Base-by-base conservation (phyloP, 306 rosid species). In the Cicer arietinum region DNA sequence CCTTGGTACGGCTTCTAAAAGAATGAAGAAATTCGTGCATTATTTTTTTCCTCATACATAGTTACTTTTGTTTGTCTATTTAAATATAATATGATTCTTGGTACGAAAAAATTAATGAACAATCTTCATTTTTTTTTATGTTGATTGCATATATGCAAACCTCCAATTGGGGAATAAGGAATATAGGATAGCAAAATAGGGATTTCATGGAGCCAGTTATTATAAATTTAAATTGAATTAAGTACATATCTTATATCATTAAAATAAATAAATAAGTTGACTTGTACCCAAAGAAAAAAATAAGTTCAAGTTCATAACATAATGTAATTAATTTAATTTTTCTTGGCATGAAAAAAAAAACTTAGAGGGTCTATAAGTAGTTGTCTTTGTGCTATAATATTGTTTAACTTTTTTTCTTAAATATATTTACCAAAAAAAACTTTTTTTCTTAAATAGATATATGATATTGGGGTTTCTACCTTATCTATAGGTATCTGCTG, bases 401-500 rank as follows among this genome's bases (percentile, higher is more conserved):
- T 78, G 42, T 5, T 5, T 7, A 46, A 47, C 37, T 22, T 68
- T 50, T 43, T 51, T 39, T 57, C 22, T 51, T 14, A 51, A 51
- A 51, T 51, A 51, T 25, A 25, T 25, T 25, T 25, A 25, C 3
- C 35, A 25, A 25, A 25, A 25, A 25, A 25, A 54, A 47, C 39
- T 25, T 68, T 51, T 43, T 44, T 39, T 57, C 10, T 51, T 14
- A 47, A 22, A 25, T 48, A 0, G 59, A 20, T 2, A 20, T 2
- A 9, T 10, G 35, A n/a, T 7, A 10, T 22, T 39, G 56, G 77
- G 35, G 64, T 83, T 13, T 65, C 4, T 72, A 46, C 66, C 69
- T 77, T 82, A 60, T 71, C 86, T 84, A 79, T 83, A 70, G 80
- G 94, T 82, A 89, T 90, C 88, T 87, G 79, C 79, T 85, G 83